A percentile compares a stretch with the other conserved stretches of the same genome.
Conservation (phyloP, 768 basidiomycete genomes). For the Russula sp. region DNA sequence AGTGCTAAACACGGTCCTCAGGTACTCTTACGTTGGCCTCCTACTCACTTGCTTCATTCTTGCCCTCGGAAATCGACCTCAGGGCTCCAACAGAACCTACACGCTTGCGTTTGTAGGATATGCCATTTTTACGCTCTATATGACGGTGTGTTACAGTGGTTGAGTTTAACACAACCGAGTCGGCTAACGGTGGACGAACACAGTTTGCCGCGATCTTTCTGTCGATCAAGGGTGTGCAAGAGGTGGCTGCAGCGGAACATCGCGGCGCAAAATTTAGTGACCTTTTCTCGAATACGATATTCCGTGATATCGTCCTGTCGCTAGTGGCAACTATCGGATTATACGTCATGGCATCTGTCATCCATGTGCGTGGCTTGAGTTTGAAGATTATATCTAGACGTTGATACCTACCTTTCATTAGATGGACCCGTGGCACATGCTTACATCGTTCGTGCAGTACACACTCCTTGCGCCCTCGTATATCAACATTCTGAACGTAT, state of each 20-base stretch:
- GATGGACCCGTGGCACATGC: conserved; percentile 98
- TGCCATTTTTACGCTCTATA: conserved; percentile 89
- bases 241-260: conserved; percentile 48
- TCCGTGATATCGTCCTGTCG: conserved; percentile 84
- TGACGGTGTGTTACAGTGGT: conserved; percentile 63
- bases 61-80: conserved; percentile 86
- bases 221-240: conserved; percentile 74
- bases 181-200: conserved; percentile 19
- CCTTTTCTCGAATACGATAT: conserved; percentile 75
- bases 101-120: conserved; percentile 84
- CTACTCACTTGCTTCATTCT: conserved; percentile 86
- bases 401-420: conserved; percentile 34
- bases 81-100: conserved; percentile 86
- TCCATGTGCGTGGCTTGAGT: conserved; percentile 64
- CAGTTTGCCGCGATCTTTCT: conserved; percentile 78
- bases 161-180: conserved; percentile 8
- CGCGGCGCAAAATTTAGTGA: conserved; percentile 51
- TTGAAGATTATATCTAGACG: conserved; percentile 20
- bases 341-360: conserved; percentile 76
- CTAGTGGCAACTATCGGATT: conserved; percentile 85
- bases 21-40: conserved; percentile 85
- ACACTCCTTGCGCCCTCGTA: conserved; percentile 90
- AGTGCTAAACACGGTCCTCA: conserved; percentile 71
- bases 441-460: conserved; percentile 95
- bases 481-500: conserved; percentile 90